phyloP scores from a whole-genome alignment of 495 filamentous ascomycete genomes.

The Podospora tetraspora region DNA sequence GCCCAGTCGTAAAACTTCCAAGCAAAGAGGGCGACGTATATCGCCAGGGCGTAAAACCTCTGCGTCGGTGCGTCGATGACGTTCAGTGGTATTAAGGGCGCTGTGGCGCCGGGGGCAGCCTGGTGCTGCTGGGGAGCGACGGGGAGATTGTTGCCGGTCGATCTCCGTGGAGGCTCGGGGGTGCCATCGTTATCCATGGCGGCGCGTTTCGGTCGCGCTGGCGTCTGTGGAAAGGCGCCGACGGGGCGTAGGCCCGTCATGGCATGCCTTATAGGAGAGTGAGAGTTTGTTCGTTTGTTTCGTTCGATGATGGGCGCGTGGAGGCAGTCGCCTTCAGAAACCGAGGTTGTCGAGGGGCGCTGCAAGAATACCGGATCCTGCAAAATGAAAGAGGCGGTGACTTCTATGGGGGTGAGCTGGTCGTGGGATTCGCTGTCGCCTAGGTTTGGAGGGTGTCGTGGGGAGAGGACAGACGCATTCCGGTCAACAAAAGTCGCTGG shows the following conservation, averaged over 20 bases:
- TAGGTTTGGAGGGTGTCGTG: background rate
- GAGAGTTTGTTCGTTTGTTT: background rate
- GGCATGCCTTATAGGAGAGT: slow-evolving; percentile 38
- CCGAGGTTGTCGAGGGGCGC: background rate
- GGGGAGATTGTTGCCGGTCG: slow-evolving; percentile 24
- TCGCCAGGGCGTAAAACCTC: slow-evolving; percentile 71
- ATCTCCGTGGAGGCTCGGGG: slow-evolving; percentile 7
- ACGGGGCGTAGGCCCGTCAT: slow-evolving; percentile 39
- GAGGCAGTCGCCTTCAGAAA: background rate
- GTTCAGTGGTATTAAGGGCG: slow-evolving; percentile 66
- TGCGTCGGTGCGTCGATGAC: slow-evolving; percentile 84
- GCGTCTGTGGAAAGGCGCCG: slow-evolving; percentile 43
- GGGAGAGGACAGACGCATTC: slow-evolving; percentile 17
- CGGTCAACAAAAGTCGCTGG: slow-evolving; percentile 10
- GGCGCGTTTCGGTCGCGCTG: slow-evolving; percentile 17
- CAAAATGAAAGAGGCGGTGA: background rate
- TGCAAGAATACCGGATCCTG: background rate
- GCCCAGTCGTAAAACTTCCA: slow-evolving; percentile 85
- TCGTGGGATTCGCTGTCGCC: background rate
- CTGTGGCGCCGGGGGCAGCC: slow-evolving; percentile 23
- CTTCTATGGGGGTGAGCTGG: background rate
- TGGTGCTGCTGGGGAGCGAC: slow-evolving; percentile 33
- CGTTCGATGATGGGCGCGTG: background rate
- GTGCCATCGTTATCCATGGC: slow-evolving; percentile 8
- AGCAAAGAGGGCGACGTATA: slow-evolving; percentile 66